phyloP scores from a whole-genome alignment of 1,284 basidiomycete genomes.

The Cerrena zonata region DNA sequence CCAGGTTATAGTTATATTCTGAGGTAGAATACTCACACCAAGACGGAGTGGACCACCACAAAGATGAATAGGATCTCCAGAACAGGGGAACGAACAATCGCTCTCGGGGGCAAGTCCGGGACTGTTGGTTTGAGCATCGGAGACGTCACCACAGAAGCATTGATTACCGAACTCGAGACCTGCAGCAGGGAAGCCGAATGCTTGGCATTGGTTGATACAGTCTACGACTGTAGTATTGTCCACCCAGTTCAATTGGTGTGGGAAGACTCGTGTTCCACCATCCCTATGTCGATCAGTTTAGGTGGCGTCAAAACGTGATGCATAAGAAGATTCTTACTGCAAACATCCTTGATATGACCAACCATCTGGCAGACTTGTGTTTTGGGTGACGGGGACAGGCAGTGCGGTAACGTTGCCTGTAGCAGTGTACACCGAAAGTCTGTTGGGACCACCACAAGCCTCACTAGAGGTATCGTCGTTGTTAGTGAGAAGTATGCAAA shows the following conservation, averaged over 20 bases:
- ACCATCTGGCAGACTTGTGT: slow-evolving; percentile 50
- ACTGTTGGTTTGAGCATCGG: slow-evolving; percentile 42
- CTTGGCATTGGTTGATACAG: slow-evolving; percentile 59
- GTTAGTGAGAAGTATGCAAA: neutral
- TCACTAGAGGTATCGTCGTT: slow-evolving; percentile 35
- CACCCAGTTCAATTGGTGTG: slow-evolving; percentile 52
- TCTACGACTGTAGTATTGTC: slow-evolving; percentile 56
- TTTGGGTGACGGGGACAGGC: slow-evolving; percentile 54
- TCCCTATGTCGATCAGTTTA: slow-evolving; percentile 5
- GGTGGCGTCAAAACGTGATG: neutral
- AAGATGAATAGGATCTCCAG: slow-evolving; percentile 60
- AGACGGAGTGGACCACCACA: slow-evolving; percentile 49
- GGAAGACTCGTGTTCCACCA: slow-evolving; percentile 43
- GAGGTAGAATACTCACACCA: slow-evolving; percentile 16
- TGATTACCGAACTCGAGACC: slow-evolving; percentile 57
- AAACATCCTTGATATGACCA: slow-evolving; percentile 67
- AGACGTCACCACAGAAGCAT: slow-evolving; percentile 68
- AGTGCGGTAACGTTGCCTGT: slow-evolving; percentile 45
- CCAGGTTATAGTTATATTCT: neutral
- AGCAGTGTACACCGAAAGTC: slow-evolving; percentile 60
- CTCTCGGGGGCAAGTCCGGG: slow-evolving; percentile 39
- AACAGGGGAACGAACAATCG: slow-evolving; percentile 55
- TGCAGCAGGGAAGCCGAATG: slow-evolving; percentile 60
- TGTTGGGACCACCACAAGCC: slow-evolving; percentile 64
- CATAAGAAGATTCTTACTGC: slow-evolving; percentile 35